Percentiles rank a stretch among this genome's conserved stretches.
These are phyloP conservation scores for Citrus mangshanensis DNA, from an alignment of 345 rosid genomes.

Conservation along the genomic window DNA sequence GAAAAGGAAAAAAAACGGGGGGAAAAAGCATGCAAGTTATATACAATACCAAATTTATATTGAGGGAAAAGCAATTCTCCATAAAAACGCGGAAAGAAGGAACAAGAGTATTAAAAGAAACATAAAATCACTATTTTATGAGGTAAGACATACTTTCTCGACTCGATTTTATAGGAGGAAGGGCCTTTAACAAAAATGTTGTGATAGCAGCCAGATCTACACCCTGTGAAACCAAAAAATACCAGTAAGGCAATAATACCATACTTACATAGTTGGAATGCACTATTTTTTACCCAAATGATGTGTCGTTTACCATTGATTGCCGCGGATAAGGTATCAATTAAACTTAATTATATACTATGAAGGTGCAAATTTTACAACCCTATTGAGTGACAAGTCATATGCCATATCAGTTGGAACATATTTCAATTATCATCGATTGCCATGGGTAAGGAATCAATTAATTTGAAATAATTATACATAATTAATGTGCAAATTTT, in stretches of 20 bases:
- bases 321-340: too few species aligned
- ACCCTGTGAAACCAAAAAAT: conserved; percentile 47
- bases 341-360: too few species aligned
- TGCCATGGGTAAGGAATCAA: too few species aligned
- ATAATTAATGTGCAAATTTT: too few species aligned
- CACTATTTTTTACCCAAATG: too few species aligned
- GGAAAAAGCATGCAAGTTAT: not conserved
- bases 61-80: not conserved
- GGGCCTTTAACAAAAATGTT: conserved; percentile 72
- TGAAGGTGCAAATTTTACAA: too few species aligned
- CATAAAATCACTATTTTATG: not conserved
- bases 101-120: not conserved
- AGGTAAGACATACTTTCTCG: conserved; percentile 51
- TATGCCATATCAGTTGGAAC: too few species aligned
- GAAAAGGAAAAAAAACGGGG: not conserved
- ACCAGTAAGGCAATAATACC: not conserved
- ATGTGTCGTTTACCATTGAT: too few species aligned
- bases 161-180: conserved; percentile 65
- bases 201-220: conserved; percentile 70
- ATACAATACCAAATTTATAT: not conserved
- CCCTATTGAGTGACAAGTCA: too few species aligned
- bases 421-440: too few species aligned
- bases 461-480: too few species aligned
- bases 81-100: not conserved
- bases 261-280: too few species aligned